These are phyloP conservation scores for Auxenochlorella pyrenoidosa DNA, from an alignment of 139 green algal species.

Conservation along the genomic window DNA sequence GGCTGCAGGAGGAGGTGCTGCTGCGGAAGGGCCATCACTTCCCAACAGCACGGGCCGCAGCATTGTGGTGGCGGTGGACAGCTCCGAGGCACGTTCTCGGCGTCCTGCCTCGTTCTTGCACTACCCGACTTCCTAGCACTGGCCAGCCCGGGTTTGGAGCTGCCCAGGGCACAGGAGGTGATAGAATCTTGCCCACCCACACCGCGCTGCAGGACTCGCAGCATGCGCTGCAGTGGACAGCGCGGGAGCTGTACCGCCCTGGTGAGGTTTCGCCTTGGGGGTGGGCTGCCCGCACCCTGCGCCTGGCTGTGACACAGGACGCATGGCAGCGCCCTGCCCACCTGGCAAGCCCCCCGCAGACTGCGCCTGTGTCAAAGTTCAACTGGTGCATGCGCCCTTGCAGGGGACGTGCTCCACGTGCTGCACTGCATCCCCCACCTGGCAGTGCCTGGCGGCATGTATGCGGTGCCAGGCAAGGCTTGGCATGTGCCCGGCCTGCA, in stretches of 20 bases:
- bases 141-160: too few species aligned
- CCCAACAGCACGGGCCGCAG: not conserved
- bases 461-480: slow-evolving; percentile 21
- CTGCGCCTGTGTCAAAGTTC: too few species aligned
- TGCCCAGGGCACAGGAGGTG: too few species aligned
- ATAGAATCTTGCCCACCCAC: not conserved
- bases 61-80: slow-evolving; percentile 29
- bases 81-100: not conserved
- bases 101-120: too few species aligned
- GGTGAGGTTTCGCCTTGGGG: not conserved
- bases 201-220: slow-evolving; percentile 14
- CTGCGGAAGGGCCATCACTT: not conserved
- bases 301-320: too few species aligned
- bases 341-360: too few species aligned
- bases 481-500: too few species aligned
- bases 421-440: slow-evolving; percentile 38
- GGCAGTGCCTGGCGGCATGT: slow-evolving; percentile 7
- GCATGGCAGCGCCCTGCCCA: too few species aligned
- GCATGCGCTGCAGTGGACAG: slow-evolving; percentile 28
- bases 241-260: slow-evolving; percentile 14
- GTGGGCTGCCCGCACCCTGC: too few species aligned
- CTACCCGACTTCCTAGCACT: too few species aligned
- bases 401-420: slow-evolving; percentile 35
- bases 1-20: not conserved
- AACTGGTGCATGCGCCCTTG: not conserved